Evolutionary conservation across 257 asterid genomes (phyloP).

Genomic region (Petrea volubilis): DNA sequence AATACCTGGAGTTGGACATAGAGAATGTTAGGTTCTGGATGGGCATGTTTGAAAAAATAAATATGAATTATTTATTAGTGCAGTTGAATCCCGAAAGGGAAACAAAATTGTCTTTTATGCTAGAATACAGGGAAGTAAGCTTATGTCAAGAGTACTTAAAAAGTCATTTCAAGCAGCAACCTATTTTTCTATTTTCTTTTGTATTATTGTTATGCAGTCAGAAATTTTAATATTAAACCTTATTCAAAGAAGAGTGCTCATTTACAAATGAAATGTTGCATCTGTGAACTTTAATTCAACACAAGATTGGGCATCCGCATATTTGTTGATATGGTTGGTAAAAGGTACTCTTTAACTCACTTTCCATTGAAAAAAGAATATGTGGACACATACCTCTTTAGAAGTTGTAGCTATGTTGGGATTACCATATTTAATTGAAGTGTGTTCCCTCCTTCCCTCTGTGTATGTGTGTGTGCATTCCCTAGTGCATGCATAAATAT

Average conservation of each 20-base stretch:
- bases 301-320: neutral
- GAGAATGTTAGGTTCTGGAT: too few relatives aligned
- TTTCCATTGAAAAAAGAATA: neutral
- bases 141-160: too few relatives aligned
- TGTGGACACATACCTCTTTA: neutral
- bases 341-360: too few relatives aligned
- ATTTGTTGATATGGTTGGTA: neutral
- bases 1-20: too few relatives aligned
- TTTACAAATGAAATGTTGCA: too few relatives aligned
- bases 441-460: neutral
- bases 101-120: too few relatives aligned
- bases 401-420: neutral
- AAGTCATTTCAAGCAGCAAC: too few relatives aligned
- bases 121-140: too few relatives aligned
- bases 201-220: neutral
- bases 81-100: too few relatives aligned
- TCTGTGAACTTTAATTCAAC: neutral
- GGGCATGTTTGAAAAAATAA: too few relatives aligned
- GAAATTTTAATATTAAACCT: neutral
- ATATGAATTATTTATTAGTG: too few relatives aligned
- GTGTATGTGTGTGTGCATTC: neutral
- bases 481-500: neutral
- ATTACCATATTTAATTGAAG: neutral
- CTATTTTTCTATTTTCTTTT: neutral
- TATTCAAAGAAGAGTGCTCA: too few relatives aligned